Base-by-base conservation (phyloP, 768 basidiomycete species). In the Xanthoconium stramineum region DNA sequence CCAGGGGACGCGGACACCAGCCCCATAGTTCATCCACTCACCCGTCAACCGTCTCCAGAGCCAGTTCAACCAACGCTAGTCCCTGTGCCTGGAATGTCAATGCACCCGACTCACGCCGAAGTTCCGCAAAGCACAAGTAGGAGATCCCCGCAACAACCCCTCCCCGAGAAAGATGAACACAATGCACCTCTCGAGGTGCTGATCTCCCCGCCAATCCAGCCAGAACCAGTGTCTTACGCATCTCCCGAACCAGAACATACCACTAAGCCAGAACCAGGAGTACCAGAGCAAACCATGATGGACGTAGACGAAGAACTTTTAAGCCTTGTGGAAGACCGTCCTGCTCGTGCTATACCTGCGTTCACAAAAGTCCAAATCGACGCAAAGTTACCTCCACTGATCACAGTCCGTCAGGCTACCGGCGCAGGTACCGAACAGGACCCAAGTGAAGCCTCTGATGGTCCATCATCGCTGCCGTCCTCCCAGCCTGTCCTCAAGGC, bases 221-320 rank as follows among this genome's bases (percentile, higher is more conserved):
- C 46, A 29, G 57, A 63, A 33, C 47, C 55, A 47, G 39, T 39
- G 44, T 53, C 44, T 42, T 43, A 45, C 40, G 55, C 49, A 51
- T 58, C 61, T 33, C 52, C 50, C 37, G 56, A 61, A 39, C 42
- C 56, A 33, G 42, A 55, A 14, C 19, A 40, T 28, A 39, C 15
- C 13, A 19, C 50, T 14, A 47, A 61, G 28, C 58, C 37, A 13
- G 60, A 53, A 33, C 56, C 36, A 15, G 30, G 38, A 4, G 39
- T 51, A 28, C 36, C 50, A 19, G 61, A 64, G 32, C 60, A 46
- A 72, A 73, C 57, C 65, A 75, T 55, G 74, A 74, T 71, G 66
- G 74, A 85, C 52, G 81, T 80, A 13, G 79, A 80, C 12, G 75
- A 86, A 59, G 88, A 89, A 70, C 70, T 89, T 47, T 76, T 89